Percentiles rank a stretch among this genome's conserved stretches.
phyloP scores from a whole-genome alignment of 345 rosid genomes.

The Kernera saxatilis region DNA sequence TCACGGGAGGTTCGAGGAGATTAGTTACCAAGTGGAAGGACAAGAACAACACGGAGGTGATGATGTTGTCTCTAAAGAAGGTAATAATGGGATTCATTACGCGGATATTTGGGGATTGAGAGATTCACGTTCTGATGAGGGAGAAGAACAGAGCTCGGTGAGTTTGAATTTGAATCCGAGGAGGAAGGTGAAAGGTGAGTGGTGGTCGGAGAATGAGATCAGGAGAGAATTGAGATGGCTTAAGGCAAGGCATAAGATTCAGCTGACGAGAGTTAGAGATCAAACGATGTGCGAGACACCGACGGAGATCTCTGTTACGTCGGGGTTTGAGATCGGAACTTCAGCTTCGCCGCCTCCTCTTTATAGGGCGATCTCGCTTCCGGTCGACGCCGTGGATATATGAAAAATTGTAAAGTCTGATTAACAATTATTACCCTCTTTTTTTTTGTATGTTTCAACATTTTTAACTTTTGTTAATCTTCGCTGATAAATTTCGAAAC shows the following conservation, averaged over 20 bases:
- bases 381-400: conserved; percentile 77
- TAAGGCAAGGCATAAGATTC: conserved; percentile 72
- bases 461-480: not conserved
- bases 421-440: too few relatives aligned
- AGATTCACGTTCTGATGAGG: conserved; percentile 46
- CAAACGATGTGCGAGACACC: conserved; percentile 21
- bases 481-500: not conserved
- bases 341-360: conserved; percentile 62
- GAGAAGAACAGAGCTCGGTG: conserved; percentile 6
- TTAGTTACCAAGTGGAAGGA: conserved; percentile 62
- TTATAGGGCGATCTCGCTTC: conserved; percentile 76
- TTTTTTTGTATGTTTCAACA: not conserved
- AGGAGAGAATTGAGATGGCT: conserved; percentile 87
- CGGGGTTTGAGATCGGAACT: conserved; percentile 34
- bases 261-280: conserved; percentile 51
- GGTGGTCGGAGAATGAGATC: conserved; percentile 58
- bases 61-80: not conserved
- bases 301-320: conserved; percentile 24
- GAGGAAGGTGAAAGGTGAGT: conserved; percentile 3
- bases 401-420: conserved; percentile 25
- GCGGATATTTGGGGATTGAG: conserved; percentile 59
- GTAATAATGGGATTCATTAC: conserved; percentile 25
- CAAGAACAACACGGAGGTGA: conserved; percentile 33
- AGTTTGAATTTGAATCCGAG: not conserved
- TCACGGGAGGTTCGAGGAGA: conserved; percentile 84